Percentiles rank a stretch among this genome's conserved stretches.
Evolutionary conservation across 2,329 filamentous ascomycete species (phyloP).

Genomic region (Fusarium neocosmosporiellum): DNA sequence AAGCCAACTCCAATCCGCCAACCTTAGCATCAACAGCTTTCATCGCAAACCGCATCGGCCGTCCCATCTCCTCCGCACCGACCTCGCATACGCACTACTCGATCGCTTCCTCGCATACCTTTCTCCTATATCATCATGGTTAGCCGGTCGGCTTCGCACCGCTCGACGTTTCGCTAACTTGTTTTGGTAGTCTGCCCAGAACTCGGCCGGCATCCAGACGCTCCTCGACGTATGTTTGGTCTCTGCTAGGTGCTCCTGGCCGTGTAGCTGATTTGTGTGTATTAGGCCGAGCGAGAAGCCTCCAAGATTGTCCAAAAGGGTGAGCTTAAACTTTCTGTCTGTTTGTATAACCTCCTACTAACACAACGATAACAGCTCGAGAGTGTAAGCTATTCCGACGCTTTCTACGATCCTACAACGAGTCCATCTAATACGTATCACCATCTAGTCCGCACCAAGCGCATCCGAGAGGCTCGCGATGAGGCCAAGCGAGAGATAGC

Average conservation of each 20-base stretch:
- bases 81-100: neutral
- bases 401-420: slow-evolving; percentile 4
- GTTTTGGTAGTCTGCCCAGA: slow-evolving; percentile 85
- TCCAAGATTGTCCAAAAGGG: slow-evolving; percentile 99
- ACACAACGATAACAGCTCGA: slow-evolving; percentile 68
- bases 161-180: slow-evolving; percentile 40
- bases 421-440: slow-evolving; percentile 2
- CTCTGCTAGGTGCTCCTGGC: neutral
- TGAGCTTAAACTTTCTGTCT: slow-evolving; percentile 53
- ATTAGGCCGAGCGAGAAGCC: slow-evolving; percentile 93
- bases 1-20: slow-evolving; percentile 31
- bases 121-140: slow-evolving; percentile 35
- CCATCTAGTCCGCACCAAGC: slow-evolving; percentile 79
- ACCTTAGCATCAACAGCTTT: slow-evolving; percentile 19
- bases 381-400: slow-evolving; percentile 75
- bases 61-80: neutral
- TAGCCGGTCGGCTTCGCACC: slow-evolving; percentile 17
- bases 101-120: neutral
- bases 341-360: slow-evolving; percentile 43
- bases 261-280: slow-evolving; percentile 7
- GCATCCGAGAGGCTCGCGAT: slow-evolving; percentile 94
- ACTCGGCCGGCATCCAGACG: slow-evolving; percentile 98
- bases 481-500: slow-evolving; percentile 99
- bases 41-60: slow-evolving; percentile 10
- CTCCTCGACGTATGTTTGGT: slow-evolving; percentile 86